Percentiles rank a stretch among this genome's conserved stretches.
Evolutionary conservation across 805 yeast genomes (phyloP).

Genomic region (Yamadazyma akitaensis): DNA sequence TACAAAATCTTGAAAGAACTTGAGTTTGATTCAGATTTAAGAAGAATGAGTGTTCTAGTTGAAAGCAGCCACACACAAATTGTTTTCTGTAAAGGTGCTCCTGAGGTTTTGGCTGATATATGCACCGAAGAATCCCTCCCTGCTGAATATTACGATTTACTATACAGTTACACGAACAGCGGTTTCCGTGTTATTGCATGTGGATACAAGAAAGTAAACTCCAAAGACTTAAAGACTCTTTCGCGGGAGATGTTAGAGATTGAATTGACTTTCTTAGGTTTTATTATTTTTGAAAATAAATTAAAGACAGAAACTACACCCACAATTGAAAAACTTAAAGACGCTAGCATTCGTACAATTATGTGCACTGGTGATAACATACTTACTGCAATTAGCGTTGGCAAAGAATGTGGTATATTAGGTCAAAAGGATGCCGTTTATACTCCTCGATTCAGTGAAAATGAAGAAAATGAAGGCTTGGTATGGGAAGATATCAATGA

Average conservation of each 20-base stretch:
- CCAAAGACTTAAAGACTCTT: constrained; percentile 21
- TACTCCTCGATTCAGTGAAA: constrained; percentile 57
- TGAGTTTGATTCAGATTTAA: constrained; percentile 79
- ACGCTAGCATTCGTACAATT: constrained; percentile 74
- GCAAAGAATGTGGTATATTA: constrained; percentile 74
- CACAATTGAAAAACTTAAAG: constrained; percentile 56
- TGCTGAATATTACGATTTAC: constrained; percentile 61
- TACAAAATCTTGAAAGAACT: constrained; percentile 48
- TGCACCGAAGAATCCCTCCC: constrained; percentile 77
- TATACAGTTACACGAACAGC: constrained; percentile 84
- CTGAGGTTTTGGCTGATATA: constrained; percentile 82
- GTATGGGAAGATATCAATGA: constrained; percentile 71
- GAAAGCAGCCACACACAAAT: constrained; percentile 24
- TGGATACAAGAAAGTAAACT: constrained; percentile 53
- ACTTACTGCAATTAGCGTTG: constrained; percentile 92
- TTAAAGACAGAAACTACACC: constrained; percentile 65
- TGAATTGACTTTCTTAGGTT: constrained; percentile 74
- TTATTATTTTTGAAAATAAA: constrained; percentile 89
- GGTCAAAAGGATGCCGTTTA: constrained; percentile 33
- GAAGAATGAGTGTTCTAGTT: constrained; percentile 87
- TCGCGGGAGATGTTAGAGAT: constrained; percentile 67
- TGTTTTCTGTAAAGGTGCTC: constrained; percentile 88
- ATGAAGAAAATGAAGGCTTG: constrained; percentile 37
- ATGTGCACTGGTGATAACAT: constrained; percentile 99
- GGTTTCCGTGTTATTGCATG: constrained; percentile 96